A percentile compares a stretch with the other conserved stretches of the same genome.
Evolutionary conservation across 2,329 filamentous ascomycete species (phyloP).

Genomic region (Colletotrichum truncatum): DNA sequence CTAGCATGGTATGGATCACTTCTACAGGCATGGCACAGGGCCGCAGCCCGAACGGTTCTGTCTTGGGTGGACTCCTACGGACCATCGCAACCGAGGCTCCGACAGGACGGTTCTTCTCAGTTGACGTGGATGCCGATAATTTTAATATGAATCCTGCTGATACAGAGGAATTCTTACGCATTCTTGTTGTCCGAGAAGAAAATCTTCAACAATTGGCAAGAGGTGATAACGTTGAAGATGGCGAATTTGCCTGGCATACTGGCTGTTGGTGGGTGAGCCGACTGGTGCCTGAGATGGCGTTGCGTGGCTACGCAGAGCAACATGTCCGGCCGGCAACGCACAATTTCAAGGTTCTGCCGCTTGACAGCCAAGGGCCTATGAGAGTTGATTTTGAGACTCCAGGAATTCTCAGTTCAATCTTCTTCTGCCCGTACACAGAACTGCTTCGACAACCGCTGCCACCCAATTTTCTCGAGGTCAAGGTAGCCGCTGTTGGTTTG

Average conservation of each 20-base stretch:
- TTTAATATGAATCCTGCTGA: accelerated
- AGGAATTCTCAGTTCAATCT: background rate
- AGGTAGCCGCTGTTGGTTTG: background rate
- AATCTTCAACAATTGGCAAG: background rate
- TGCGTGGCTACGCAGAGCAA: background rate
- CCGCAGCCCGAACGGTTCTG: background rate
- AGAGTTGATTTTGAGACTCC: background rate
- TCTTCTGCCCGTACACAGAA: background rate
- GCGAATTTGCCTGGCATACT: background rate
- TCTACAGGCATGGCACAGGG: background rate
- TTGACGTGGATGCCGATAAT: background rate
- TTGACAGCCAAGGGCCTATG: background rate
- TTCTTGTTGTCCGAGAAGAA: background rate
- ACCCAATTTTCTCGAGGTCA: background rate
- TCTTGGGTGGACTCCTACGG: background rate
- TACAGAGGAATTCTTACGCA: background rate
- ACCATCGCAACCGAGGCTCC: background rate
- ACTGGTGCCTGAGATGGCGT: background rate
- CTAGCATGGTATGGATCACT: background rate
- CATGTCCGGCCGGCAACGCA: background rate
- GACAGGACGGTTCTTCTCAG: background rate
- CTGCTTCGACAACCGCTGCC: background rate
- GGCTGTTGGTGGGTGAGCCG: background rate
- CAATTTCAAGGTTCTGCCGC: background rate
- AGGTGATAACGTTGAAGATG: background rate